These are phyloP conservation scores for Ogataea haglerorum DNA, from an alignment of 805 yeast genomes.

Conservation along the genomic window DNA sequence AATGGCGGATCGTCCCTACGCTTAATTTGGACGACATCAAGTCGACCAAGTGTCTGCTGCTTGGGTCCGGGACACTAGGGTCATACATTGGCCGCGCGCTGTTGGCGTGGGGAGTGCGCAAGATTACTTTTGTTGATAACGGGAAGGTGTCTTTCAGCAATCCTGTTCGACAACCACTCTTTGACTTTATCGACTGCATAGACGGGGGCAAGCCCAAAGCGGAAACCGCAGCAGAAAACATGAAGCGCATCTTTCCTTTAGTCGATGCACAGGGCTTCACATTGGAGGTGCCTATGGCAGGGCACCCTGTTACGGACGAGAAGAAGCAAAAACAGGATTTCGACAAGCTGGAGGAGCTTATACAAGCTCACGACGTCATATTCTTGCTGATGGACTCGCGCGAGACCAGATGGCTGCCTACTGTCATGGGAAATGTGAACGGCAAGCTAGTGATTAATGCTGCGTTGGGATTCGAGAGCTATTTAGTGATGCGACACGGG, in stretches of 20 bases:
- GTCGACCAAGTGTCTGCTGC: constrained; percentile 59
- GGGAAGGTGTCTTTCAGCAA: constrained; percentile 88
- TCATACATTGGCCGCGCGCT: constrained; percentile 83
- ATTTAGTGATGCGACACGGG: constrained; percentile 93
- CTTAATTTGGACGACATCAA: constrained; percentile 66
- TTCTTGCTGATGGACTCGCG: constrained; percentile 90
- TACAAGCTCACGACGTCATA: constrained; percentile 68
- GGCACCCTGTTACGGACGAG: constrained; percentile 74
- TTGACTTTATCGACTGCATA: constrained; percentile 74
- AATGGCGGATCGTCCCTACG: constrained; percentile 91
- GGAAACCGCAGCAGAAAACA: constrained; percentile 64
- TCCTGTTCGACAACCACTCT: constrained; percentile 93
- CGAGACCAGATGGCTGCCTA: constrained; percentile 97
- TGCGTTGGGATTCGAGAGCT: constrained; percentile 93
- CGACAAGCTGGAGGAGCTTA: constrained; percentile 47
- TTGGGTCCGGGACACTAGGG: constrained; percentile 98
- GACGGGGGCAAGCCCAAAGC: constrained; percentile 80
- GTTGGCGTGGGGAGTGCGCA: constrained; percentile 91
- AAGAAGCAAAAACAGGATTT: constrained; percentile 47
- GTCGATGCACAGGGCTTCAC: constrained; percentile 60
- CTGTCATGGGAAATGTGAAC: constrained; percentile 67
- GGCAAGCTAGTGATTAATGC: constrained; percentile 81
- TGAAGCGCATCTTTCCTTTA: constrained; percentile 75
- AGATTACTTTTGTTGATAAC: constrained; percentile 84
- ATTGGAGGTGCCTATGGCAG: constrained; percentile 92